Percentiles rank a stretch among this genome's conserved stretches.
These are phyloP conservation scores for Mortierella sp. DNA, from an alignment of 371 early-diverging fungal species.

Conservation along the genomic window DNA sequence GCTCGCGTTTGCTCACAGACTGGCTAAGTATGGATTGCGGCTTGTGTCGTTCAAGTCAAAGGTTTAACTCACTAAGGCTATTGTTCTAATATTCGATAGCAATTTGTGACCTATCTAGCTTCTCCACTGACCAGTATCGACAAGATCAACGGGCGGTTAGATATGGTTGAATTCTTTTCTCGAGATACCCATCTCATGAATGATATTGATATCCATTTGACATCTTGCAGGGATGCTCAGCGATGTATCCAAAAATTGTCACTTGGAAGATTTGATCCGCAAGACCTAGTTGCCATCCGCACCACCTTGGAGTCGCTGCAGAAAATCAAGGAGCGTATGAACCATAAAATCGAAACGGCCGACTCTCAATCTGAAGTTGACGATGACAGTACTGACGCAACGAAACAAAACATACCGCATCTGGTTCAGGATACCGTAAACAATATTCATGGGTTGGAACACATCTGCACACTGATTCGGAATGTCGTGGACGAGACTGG, in stretches of 20 bases:
- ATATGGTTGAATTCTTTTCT: conserved; percentile 79
- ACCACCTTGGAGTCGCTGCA: conserved; percentile 64
- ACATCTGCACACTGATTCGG: conserved; percentile 44
- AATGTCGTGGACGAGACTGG: conserved; percentile 55
- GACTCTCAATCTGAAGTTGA: not conserved
- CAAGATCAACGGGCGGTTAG: conserved; percentile 72
- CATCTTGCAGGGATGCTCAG: conserved; percentile 76
- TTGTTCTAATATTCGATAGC: not conserved
- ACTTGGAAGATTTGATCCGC: conserved; percentile 71
- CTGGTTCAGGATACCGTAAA: conserved; percentile 30
- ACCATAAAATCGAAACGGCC: conserved; percentile 22
- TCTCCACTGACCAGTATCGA: conserved; percentile 72
- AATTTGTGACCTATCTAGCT: conserved; percentile 24
- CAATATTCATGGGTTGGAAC: conserved; percentile 62
- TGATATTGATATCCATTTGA: conserved; percentile 63
- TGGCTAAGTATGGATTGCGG: conserved; percentile 66
- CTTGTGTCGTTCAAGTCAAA: not conserved
- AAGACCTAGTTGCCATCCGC: conserved; percentile 75
- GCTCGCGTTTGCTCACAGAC: conserved; percentile 78
- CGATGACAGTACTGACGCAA: not conserved
- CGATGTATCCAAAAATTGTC: conserved; percentile 79
- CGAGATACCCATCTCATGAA: conserved; percentile 62
- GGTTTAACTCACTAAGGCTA: not conserved
- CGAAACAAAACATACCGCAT: not conserved
- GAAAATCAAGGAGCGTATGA: conserved; percentile 53